A percentile compares a stretch with the other conserved stretches of the same genome.
Evolutionary conservation across 805 yeast genomes (phyloP).

Genomic region (Barnettozyma wickerhamii): DNA sequence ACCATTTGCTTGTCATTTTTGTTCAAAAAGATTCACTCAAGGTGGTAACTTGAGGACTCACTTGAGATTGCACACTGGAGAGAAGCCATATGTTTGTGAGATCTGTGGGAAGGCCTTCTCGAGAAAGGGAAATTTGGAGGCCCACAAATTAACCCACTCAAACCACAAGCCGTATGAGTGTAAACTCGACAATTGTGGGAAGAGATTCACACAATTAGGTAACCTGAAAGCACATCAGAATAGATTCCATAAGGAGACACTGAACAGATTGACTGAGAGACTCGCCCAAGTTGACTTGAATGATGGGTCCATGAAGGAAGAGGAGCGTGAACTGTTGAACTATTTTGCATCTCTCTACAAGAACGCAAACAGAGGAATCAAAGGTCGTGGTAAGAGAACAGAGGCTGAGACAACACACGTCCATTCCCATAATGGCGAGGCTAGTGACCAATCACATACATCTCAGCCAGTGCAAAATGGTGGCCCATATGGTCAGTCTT

Average conservation of each 20-base stretch:
- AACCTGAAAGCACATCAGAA: conserved; percentile 93
- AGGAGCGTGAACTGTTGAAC: conserved; percentile 64
- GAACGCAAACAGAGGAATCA: conserved; percentile 85
- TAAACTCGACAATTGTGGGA: conserved; percentile 74
- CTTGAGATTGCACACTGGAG: conserved; percentile 83
- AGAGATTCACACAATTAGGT: conserved; percentile 87
- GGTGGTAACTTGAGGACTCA: conserved; percentile 90
- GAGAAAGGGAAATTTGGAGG: conserved; percentile 87
- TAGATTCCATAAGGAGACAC: conserved; percentile 72
- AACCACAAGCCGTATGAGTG: conserved; percentile 76
- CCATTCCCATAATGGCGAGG: too few relatives aligned
- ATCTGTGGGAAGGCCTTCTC: conserved; percentile 75
- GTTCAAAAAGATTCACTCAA: conserved; percentile 82
- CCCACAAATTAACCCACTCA: conserved; percentile 80
- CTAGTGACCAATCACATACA: too few relatives aligned
- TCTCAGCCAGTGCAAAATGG: background rate
- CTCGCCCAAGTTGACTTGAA: conserved; percentile 59
- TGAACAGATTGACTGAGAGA: conserved; percentile 60
- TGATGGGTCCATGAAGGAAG: conserved; percentile 45
- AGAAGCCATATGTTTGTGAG: conserved; percentile 81
- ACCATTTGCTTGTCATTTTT: conserved; percentile 75
- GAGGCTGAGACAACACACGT: too few relatives aligned
- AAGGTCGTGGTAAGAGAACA: conserved; percentile 74
- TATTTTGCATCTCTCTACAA: conserved; percentile 82
- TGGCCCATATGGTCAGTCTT: background rate